Conservation (phyloP, 139 green algal genomes). For the Chlamydomonas sp. region DNA sequence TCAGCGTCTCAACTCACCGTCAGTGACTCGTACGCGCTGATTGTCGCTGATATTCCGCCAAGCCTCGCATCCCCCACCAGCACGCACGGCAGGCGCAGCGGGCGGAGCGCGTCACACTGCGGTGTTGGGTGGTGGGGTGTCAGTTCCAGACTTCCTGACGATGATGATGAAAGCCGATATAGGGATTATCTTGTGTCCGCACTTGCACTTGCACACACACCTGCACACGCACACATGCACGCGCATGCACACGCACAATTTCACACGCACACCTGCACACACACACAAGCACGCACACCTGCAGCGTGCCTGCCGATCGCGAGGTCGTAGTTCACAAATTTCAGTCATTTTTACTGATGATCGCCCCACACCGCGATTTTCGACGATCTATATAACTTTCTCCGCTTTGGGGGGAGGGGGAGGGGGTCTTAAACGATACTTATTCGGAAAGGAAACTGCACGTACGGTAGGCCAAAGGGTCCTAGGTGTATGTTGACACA, state of each 20-base stretch:
- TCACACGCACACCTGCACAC: background rate
- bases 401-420: no score
- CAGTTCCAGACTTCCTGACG: background rate
- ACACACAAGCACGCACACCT: slow-evolving; percentile 9
- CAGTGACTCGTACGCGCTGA: slow-evolving; percentile 74
- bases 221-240: background rate
- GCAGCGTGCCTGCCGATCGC: no score
- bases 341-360: no score
- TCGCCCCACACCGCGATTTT: no score
- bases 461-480: no score
- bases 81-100: slow-evolving; percentile 73
- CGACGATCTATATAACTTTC: no score
- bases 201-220: background rate
- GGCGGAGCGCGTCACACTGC: slow-evolving; percentile 71
- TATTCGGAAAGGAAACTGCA: no score
- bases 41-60: slow-evolving; percentile 86
- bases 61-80: slow-evolving; percentile 84
- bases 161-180: background rate
- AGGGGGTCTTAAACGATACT: no score
- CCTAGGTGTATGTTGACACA: no score
- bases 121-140: background rate
- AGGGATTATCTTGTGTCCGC: no score
- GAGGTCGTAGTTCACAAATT: no score
- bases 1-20: no score
- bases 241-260: background rate